Evolutionary conservation across 2,329 filamentous ascomycete genomes (phyloP).

Genomic region (Talaromyces sp.): DNA sequence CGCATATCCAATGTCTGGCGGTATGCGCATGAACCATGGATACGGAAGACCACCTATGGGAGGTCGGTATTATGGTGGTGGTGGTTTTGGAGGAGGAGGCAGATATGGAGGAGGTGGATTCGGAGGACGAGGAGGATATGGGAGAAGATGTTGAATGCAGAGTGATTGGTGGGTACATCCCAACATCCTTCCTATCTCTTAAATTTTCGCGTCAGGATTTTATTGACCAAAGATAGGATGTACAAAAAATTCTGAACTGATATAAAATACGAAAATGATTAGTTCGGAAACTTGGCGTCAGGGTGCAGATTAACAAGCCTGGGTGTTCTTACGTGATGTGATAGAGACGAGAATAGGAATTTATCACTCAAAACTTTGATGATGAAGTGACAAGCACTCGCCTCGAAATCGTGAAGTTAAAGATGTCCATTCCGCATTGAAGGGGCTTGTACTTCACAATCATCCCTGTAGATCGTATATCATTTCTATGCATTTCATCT

Average conservation of each 20-base stretch:
- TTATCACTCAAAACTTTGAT: neutral
- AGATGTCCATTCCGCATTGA: neutral
- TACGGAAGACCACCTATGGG: constrained; percentile 1
- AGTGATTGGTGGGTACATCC: neutral
- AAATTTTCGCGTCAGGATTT: too few species aligned
- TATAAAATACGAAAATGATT: neutral
- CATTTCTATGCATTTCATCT: neutral
- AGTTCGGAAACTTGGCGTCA: neutral
- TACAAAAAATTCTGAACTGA: neutral
- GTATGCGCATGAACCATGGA: neutral
- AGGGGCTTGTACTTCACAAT: neutral
- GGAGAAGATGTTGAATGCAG: neutral
- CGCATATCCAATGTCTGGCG: constrained; percentile 3
- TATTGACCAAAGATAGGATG: neutral
- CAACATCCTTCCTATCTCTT: neutral
- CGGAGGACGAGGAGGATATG: neutral
- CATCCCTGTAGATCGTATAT: neutral
- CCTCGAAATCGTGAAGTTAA: neutral
- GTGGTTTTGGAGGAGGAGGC: neutral
- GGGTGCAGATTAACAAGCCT: neutral
- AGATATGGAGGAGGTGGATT: neutral
- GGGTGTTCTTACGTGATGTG: neutral
- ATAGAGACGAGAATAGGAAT: neutral
- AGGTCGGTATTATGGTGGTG: neutral
- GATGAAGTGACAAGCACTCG: neutral